Conservation (phyloP, 257 asterid genomes). For the Rubia yunnanensis region DNA sequence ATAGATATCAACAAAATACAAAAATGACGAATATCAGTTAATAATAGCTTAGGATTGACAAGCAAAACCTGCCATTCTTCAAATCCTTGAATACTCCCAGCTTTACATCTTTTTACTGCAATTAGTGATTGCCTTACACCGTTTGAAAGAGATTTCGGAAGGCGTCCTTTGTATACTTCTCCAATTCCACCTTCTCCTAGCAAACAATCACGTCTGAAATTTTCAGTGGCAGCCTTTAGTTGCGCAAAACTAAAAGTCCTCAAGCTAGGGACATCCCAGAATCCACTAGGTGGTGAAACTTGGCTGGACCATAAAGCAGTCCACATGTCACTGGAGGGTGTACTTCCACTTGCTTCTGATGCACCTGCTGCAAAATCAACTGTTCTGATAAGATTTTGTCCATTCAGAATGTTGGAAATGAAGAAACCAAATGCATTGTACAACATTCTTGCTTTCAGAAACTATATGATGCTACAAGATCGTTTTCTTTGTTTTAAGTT, state of each 20-base stretch:
- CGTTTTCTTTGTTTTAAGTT: neutral
- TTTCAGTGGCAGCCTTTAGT: slow-evolving; percentile 54
- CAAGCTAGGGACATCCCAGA: slow-evolving; percentile 41
- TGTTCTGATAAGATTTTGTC: neutral
- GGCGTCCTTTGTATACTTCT: slow-evolving; percentile 66
- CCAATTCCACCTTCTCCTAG: slow-evolving; percentile 88
- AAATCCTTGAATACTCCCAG: slow-evolving; percentile 52
- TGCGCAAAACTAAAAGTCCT: slow-evolving; percentile 41
- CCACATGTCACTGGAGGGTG: slow-evolving; percentile 15
- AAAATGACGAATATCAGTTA: too few relatives aligned
- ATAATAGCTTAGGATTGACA: neutral
- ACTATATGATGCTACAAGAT: neutral
- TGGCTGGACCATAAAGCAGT: slow-evolving; percentile 19
- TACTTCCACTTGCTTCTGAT: slow-evolving; percentile 19
- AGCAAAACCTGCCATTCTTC: slow-evolving; percentile 62
- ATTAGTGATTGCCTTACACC: slow-evolving; percentile 30
- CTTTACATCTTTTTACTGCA: slow-evolving; percentile 63
- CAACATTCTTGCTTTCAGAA: neutral
- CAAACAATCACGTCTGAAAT: slow-evolving; percentile 52
- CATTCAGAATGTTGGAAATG: neutral
- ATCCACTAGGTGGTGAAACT: slow-evolving; percentile 26
- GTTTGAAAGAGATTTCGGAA: slow-evolving; percentile 37
- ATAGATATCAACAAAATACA: too few relatives aligned
- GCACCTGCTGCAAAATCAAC: slow-evolving; percentile 27
- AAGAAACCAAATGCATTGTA: neutral